Evolutionary conservation across 169 alveolate genomes (phyloP).

Genomic region (Cryptosporidium muris): DNA sequence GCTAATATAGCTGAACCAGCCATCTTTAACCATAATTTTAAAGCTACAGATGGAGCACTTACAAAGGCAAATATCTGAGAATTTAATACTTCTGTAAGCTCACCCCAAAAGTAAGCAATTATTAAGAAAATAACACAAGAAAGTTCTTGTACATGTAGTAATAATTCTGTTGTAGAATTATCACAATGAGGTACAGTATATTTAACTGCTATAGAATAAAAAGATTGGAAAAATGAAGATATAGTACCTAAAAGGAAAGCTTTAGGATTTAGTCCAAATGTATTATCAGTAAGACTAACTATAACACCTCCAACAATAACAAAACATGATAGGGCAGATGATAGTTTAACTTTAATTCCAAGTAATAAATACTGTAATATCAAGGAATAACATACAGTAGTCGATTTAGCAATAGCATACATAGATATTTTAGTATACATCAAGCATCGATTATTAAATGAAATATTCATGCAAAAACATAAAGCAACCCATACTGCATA

Average conservation of each 20-base stretch:
- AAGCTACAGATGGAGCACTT: constrained; percentile 43
- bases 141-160: constrained; percentile 66
- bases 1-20: constrained; percentile 63
- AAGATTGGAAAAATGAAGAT: constrained; percentile 69
- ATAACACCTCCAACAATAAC: constrained; percentile 66
- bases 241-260: constrained; percentile 56
- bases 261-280: constrained; percentile 56
- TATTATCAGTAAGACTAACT: constrained; percentile 45
- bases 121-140: constrained; percentile 50
- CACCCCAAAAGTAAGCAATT: constrained; percentile 54
- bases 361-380: constrained; percentile 46
- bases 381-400: constrained; percentile 65
- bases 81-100: constrained; percentile 9
- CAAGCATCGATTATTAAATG: constrained; percentile 45
- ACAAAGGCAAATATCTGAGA: constrained; percentile 53
- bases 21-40: constrained; percentile 46
- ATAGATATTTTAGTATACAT: constrained; percentile 53
- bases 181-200: constrained; percentile 71
- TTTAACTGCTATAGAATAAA: constrained; percentile 66
- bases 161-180: constrained; percentile 61
- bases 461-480: constrained; percentile 70
- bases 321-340: constrained; percentile 56
- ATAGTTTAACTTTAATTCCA: constrained; percentile 66
- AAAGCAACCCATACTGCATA: constrained; percentile 65
- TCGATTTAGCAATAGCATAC: constrained; percentile 66